Conservation (phyloP, 129 eudicot species). For the Apium graveolens region DNA sequence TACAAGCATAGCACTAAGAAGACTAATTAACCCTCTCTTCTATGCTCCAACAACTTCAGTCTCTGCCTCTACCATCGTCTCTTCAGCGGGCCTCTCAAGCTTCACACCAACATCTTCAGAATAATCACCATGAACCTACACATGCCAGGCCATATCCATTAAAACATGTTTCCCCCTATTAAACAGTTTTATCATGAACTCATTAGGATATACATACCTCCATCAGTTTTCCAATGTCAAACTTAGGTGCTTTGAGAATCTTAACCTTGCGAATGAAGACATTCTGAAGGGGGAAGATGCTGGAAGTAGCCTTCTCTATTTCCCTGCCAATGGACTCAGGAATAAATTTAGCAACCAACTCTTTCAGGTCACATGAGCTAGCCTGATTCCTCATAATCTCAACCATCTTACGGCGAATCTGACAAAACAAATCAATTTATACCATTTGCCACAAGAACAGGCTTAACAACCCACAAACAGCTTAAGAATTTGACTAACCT, state of each 20-base stretch:
- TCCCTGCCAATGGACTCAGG: conserved; percentile 19
- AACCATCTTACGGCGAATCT: conserved; percentile 47
- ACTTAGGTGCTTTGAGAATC: conserved; percentile 38
- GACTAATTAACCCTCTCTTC: conserved; percentile 3
- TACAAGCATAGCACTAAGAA: neutral
- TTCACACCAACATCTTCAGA: conserved; percentile 13
- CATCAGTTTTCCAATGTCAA: conserved; percentile 43
- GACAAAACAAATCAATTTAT: neutral
- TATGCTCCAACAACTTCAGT: conserved; percentile 15
- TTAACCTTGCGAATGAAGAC: conserved; percentile 29
- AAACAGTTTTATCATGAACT: too few species aligned
- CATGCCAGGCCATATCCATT: neutral
- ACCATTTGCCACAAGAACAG: neutral
- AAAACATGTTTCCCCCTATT: neutral
- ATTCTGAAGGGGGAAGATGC: conserved; percentile 29
- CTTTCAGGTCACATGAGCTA: conserved; percentile 38
- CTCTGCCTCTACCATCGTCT: conserved; percentile 9
- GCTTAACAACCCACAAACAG: neutral
- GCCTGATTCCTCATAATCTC: conserved; percentile 47
- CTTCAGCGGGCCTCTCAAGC: conserved; percentile 12
- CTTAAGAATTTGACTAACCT: conserved; percentile 12
- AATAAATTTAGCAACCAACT: conserved; percentile 23
- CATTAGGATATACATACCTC: conserved; percentile 13
- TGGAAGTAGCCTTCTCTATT: conserved; percentile 41
- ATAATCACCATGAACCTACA: conserved; percentile 8